A percentile compares a stretch with the other conserved stretches of the same genome.
These are phyloP conservation scores for Alliaria petiolata DNA, from an alignment of 345 rosid genomes.

Conservation along the genomic window DNA sequence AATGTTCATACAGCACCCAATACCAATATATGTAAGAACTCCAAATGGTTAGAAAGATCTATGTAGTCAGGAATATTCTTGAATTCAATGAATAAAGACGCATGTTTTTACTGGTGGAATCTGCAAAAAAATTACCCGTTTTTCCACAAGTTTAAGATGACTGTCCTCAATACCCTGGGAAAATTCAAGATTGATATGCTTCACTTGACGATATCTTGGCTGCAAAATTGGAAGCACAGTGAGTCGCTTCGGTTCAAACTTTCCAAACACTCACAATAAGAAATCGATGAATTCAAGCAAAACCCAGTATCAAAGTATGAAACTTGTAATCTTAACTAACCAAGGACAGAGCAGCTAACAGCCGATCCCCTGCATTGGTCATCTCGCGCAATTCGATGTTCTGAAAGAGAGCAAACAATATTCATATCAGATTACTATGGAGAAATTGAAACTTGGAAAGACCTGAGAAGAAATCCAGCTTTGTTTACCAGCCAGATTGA, in stretches of 20 bases:
- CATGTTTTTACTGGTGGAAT: background rate
- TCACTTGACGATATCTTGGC: conserved; percentile 69
- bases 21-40: too few relatives aligned
- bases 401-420: conserved; percentile 37
- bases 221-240: conserved; percentile 27
- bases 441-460: background rate
- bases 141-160: conserved; percentile 58
- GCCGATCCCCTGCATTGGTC: conserved; percentile 68
- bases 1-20: conserved; percentile 16
- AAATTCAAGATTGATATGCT: conserved; percentile 79
- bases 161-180: conserved; percentile 71
- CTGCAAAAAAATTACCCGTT: conserved; percentile 37
- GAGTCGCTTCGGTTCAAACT: conserved; percentile 1
- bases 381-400: conserved; percentile 72
- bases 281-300: background rate
- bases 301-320: background rate
- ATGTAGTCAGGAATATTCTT: background rate
- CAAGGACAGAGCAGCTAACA: conserved; percentile 71
- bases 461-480: background rate
- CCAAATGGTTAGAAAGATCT: background rate
- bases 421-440: conserved; percentile 15
- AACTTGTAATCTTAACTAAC: conserved; percentile 32
- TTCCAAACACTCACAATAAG: background rate
- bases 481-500: conserved; percentile 67
- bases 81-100: background rate